Evolutionary conservation across 768 basidiomycete genomes (phyloP).

Genomic region (Boletus coccyginus): DNA sequence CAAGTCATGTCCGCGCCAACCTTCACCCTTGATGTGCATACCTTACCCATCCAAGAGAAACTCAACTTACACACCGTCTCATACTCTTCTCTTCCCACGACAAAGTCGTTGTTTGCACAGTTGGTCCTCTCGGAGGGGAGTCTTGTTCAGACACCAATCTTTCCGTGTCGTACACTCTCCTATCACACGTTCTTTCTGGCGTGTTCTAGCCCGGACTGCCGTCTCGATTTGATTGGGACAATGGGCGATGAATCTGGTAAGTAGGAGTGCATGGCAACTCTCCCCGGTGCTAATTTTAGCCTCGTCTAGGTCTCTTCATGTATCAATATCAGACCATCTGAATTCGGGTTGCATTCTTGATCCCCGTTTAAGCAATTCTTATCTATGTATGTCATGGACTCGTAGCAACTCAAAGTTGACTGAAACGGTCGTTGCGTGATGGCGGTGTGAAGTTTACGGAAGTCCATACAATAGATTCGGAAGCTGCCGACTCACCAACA

Average conservation of each 20-base stretch:
- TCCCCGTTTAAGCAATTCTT: no score
- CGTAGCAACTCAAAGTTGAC: no score
- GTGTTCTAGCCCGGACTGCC: not conserved
- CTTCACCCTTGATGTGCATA: not conserved
- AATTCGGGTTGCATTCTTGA: no score
- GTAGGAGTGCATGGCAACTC: no score
- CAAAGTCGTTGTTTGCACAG: not conserved
- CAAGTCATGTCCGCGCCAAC: not conserved
- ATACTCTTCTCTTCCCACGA: not conserved
- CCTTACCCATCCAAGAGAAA: not conserved
- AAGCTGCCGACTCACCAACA: no score
- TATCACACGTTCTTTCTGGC: not conserved
- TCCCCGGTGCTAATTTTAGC: not conserved
- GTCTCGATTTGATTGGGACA: not conserved
- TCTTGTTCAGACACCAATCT: not conserved
- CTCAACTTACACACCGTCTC: not conserved
- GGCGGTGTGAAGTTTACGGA: no score
- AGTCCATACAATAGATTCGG: no score
- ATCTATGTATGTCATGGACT: no score
- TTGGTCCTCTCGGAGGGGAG: not conserved
- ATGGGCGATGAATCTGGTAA: not conserved
- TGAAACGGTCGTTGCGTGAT: no score
- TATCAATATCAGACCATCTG: slow-evolving; percentile 2
- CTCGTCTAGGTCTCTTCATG: not conserved
- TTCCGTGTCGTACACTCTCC: not conserved